These are phyloP conservation scores for Brasilioporus rufonigricans DNA, from an alignment of 768 basidiomycete genomes.

Conservation along the genomic window DNA sequence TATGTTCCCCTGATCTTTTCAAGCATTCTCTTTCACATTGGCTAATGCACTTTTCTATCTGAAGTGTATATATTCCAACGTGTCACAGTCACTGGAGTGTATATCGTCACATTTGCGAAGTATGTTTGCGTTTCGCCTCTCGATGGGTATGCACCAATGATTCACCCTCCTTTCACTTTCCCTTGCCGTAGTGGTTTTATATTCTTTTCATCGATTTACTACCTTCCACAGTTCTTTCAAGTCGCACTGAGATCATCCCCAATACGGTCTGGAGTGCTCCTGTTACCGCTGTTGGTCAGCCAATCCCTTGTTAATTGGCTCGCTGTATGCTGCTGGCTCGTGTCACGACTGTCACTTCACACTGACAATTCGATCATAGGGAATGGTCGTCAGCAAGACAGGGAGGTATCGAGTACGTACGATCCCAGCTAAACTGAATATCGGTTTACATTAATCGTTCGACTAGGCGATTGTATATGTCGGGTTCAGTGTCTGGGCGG, in stretches of 20 bases:
- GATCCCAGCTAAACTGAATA: no score
- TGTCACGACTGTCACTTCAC: not conserved
- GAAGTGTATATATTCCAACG: not conserved
- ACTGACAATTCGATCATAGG: not conserved
- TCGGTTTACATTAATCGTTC: not conserved
- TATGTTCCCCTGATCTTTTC: not conserved
- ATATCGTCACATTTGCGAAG: not conserved
- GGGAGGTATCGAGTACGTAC: not conserved
- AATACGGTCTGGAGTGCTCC: not conserved
- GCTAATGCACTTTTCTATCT: not conserved
- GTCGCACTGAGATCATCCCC: not conserved
- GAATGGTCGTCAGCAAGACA: not conserved
- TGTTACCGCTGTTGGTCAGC: not conserved
- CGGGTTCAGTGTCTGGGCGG: not conserved
- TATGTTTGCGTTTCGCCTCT: not conserved
- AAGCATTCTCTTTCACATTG: not conserved
- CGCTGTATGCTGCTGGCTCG: not conserved
- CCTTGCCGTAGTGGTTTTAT: not conserved
- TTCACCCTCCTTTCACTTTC: not conserved
- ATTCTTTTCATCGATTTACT: not conserved
- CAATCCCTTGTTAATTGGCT: not conserved
- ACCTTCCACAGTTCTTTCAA: not conserved
- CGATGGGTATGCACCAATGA: not conserved
- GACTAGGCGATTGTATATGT: not conserved
- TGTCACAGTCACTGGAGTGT: not conserved